Evolutionary conservation across 768 basidiomycete genomes (phyloP).

Genomic region (Leccinum ochraceum): DNA sequence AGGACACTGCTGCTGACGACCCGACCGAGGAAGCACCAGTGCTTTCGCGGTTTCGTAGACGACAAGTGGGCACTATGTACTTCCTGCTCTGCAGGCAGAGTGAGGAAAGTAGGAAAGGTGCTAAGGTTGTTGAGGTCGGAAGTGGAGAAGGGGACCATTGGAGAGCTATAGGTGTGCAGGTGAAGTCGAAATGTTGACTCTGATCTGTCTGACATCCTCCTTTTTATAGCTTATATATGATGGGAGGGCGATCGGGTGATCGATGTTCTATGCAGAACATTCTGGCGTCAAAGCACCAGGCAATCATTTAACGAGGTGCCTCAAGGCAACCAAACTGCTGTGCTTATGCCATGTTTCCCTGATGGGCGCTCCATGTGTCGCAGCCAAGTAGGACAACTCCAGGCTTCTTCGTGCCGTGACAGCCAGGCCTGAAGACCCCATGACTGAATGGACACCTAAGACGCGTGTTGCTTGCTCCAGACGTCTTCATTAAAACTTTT

Average conservation of each 20-base stretch:
- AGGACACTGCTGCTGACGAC: constrained; percentile 26
- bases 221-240: constrained; percentile 18
- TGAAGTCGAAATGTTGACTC: constrained; percentile 1
- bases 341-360: not conserved
- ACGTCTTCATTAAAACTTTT: constrained; percentile 2
- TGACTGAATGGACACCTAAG: not conserved
- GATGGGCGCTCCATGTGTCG: constrained; percentile 1
- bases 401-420: constrained; percentile 16
- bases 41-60: constrained; percentile 27
- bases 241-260: constrained; percentile 3
- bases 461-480: constrained; percentile 1
- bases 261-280: not conserved
- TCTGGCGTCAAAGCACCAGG: not conserved
- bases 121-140: constrained; percentile 29
- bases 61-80: constrained; percentile 21
- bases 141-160: constrained; percentile 21
- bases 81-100: constrained; percentile 26
- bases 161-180: constrained; percentile 6
- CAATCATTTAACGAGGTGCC: not conserved
- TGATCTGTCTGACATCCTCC: not conserved
- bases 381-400: not conserved
- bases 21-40: constrained; percentile 34
- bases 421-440: not conserved
- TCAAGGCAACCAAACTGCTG: not conserved
- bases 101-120: constrained; percentile 27